These are phyloP conservation scores for Flaveria linearis DNA, from an alignment of 129 eudicot species.

Conservation along the genomic window DNA sequence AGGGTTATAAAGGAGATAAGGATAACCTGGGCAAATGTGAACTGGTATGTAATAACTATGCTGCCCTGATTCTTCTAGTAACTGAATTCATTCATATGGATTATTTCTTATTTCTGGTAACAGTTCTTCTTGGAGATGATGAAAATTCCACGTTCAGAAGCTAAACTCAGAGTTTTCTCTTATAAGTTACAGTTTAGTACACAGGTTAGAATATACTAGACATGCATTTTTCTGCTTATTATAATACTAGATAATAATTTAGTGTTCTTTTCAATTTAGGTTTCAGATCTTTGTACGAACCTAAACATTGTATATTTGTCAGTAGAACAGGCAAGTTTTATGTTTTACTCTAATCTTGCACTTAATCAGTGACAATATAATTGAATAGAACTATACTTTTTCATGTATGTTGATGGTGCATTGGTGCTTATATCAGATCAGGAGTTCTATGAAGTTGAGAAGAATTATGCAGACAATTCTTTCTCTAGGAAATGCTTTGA, in stretches of 20 bases:
- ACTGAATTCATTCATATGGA: conserved; percentile 1
- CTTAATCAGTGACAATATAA: conserved; percentile 4
- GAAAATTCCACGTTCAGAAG: conserved; percentile 85
- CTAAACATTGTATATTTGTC: conserved; percentile 62
- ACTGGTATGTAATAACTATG: conserved; percentile 46
- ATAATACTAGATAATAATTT: conserved; percentile 14
- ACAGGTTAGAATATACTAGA: conserved; percentile 54
- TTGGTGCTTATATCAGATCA: conserved; percentile 64
- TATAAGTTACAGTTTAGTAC: conserved; percentile 77
- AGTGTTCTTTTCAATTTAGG: conserved; percentile 38
- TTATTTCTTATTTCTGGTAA: conserved; percentile 15
- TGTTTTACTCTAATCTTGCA: conserved; percentile 13
- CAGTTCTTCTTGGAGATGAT: conserved; percentile 87
- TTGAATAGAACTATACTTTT: conserved; percentile 11
- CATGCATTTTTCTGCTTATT: conserved; percentile 16
- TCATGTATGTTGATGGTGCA: conserved; percentile 32
- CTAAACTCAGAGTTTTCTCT: conserved; percentile 83
- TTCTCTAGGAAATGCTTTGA: conserved; percentile 94
- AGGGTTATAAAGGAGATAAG: conserved; percentile 81
- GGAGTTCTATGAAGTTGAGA: conserved; percentile 75
- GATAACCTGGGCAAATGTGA: conserved; percentile 85
- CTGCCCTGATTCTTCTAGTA: conserved; percentile 5
- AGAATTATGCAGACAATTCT: conserved; percentile 94
- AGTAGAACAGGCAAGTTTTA: conserved; percentile 58
- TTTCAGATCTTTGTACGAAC: conserved; percentile 64